Base-by-base conservation (phyloP, 768 basidiomycete species). In the Tricholoma sp. region DNA sequence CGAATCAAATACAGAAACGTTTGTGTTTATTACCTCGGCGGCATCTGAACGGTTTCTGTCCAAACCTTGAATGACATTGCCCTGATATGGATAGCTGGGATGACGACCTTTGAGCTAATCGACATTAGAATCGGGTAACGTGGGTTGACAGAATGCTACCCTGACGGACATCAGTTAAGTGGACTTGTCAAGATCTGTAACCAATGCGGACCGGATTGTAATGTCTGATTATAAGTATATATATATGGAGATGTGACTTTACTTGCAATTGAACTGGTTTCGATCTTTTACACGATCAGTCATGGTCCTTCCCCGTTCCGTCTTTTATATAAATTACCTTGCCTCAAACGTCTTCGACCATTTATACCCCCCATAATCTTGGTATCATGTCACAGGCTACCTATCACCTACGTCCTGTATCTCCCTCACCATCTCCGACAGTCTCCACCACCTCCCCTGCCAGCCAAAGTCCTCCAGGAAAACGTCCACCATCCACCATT, bases 341-440 rank as follows among this genome's bases (percentile, higher is more conserved):
- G 47, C 24, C 39, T 32, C 31, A 32, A 32, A 8, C 31, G 8
- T 9, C 31, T 54, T 52, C 24, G 39, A 56, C 56, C 58, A 45
- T 57, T 55, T 47, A 59, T 50, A 61, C 63, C 55, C 66, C 61
- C 57, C 60, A 51, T 64, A 65, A 47, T 12, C 50, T 27, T 27
- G 5, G 5, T 59, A 62, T 64, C 52, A 67, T 71, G 63, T 61
- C 74, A 56, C 39, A 31, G 22, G 54, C 55, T 31, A 27, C 70
- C 50, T 84, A 78, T 72, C 79, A 79, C 64, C 81, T 85, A 43
- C 83, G 84, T 55, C 85, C 84, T 34, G 80, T 85, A 58, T 64
- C 76, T 3, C 77, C 79, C 50, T 81, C 83, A 32, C 77, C 83
- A 12, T 81, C 85, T 8, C 79, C 85, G 27, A 79, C 79, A 41